phyloP scores from a whole-genome alignment of 768 basidiomycete genomes.

The Trichaptum fuscoviolaceum region DNA sequence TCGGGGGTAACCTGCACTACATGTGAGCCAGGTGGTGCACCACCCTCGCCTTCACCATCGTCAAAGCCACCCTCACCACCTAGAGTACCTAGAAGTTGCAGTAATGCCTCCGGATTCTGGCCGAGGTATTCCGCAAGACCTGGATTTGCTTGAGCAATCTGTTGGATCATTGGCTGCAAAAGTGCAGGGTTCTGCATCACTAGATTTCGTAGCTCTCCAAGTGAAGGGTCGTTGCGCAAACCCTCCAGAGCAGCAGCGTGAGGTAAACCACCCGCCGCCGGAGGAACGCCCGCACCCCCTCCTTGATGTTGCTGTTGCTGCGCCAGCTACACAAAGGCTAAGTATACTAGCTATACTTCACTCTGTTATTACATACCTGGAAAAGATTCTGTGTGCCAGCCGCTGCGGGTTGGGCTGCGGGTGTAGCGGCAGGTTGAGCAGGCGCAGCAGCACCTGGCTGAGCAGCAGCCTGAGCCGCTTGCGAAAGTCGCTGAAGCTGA shows the following conservation, averaged over 20 bases:
- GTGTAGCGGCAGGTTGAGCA: conserved; percentile 27
- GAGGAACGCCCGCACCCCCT: conserved; percentile 29
- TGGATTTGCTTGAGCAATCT: conserved; percentile 72
- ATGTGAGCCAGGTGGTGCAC: conserved; percentile 43
- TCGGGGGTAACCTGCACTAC: conserved; percentile 78
- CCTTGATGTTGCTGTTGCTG: conserved; percentile 50
- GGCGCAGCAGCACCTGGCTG: conserved; percentile 34
- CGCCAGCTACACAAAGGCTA: conserved; percentile 46
- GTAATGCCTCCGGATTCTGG: conserved; percentile 65
- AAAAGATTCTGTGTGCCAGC: conserved; percentile 74
- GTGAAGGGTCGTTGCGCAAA: conserved; percentile 57
- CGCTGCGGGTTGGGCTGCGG: conserved; percentile 26
- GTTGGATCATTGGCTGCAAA: conserved; percentile 78
- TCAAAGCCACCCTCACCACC: conserved; percentile 29
- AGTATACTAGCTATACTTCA: background rate
- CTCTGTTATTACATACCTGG: conserved; percentile 44
- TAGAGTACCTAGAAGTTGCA: conserved; percentile 51
- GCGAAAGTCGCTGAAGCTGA: conserved; percentile 2
- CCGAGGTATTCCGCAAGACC: conserved; percentile 63
- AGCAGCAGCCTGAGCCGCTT: conserved; percentile 22
- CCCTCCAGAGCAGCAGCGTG: conserved; percentile 36
- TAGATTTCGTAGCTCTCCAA: conserved; percentile 68
- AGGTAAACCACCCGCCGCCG: conserved; percentile 32
- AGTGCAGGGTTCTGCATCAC: conserved; percentile 72
- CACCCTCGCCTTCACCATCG: conserved; percentile 33